Percentiles rank a stretch among this genome's conserved stretches.
phyloP scores from a whole-genome alignment of 2,329 filamentous ascomycete species.

The Akanthomyces uredinophilus region DNA sequence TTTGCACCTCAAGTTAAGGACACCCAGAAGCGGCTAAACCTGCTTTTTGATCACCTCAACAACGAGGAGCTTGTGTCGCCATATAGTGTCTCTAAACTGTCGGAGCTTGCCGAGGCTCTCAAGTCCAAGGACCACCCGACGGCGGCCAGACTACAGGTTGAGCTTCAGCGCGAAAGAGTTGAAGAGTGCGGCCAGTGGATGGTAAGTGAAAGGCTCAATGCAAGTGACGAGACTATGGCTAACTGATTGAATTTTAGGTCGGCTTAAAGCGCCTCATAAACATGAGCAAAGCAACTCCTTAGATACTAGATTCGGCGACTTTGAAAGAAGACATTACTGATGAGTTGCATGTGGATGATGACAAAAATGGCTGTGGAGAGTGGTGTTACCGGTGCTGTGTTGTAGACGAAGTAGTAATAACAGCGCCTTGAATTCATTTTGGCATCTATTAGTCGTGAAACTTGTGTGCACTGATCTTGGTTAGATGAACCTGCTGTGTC shows the following conservation, averaged over 20 bases:
- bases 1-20: slow-evolving; percentile 89
- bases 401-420: slow-evolving; percentile 22
- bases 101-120: slow-evolving; percentile 59
- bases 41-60: slow-evolving; percentile 96
- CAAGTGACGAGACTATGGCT: slow-evolving; percentile 26
- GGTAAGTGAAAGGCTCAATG: slow-evolving; percentile 48
- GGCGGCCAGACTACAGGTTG: slow-evolving; percentile 64
- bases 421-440: not conserved
- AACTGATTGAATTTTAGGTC: slow-evolving; percentile 46
- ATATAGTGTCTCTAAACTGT: slow-evolving; percentile 66
- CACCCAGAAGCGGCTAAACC: slow-evolving; percentile 84
- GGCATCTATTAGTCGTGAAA: not conserved
- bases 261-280: slow-evolving; percentile 72
- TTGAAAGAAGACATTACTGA: slow-evolving; percentile 7
- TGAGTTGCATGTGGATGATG: slow-evolving; percentile 22
- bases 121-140: slow-evolving; percentile 63
- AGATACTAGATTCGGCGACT: slow-evolving; percentile 18
- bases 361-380: slow-evolving; percentile 23
- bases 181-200: slow-evolving; percentile 85
- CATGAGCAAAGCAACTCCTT: slow-evolving; percentile 73
- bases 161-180: slow-evolving; percentile 70
- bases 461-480: not conserved
- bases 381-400: not conserved
- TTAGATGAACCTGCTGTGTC: not conserved
- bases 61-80: slow-evolving; percentile 85